A percentile compares a stretch with the other conserved stretches of the same genome.
These are phyloP conservation scores for Clohesyomyces aquaticus DNA, from an alignment of 495 filamentous ascomycete genomes.

Conservation along the genomic window DNA sequence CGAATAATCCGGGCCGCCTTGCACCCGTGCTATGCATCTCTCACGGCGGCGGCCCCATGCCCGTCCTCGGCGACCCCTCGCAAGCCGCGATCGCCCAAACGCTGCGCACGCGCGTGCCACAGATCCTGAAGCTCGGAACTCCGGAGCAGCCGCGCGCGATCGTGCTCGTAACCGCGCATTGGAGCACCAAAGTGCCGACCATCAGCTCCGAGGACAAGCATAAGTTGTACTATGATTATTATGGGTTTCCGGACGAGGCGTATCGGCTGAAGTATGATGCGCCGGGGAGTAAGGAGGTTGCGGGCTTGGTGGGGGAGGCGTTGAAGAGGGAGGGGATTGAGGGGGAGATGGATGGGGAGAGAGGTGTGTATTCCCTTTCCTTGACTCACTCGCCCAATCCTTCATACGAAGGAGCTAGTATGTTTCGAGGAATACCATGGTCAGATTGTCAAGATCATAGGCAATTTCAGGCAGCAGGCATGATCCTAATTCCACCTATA, in stretches of 20 bases:
- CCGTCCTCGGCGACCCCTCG: constrained; percentile 48
- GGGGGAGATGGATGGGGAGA: constrained; percentile 35
- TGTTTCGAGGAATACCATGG: no score
- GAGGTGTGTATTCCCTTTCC: constrained; percentile 38
- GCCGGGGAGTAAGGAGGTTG: constrained; percentile 49
- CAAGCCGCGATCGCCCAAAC: constrained; percentile 45
- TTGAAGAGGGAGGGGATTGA: constrained; percentile 43
- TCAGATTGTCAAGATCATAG: no score
- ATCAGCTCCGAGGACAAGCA: constrained; percentile 47
- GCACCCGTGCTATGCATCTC: constrained; percentile 51
- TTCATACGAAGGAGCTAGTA: no score
- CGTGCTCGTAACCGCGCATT: constrained; percentile 52
- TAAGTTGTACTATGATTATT: constrained; percentile 51
- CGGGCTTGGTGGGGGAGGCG: constrained; percentile 41
- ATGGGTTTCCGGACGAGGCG: constrained; percentile 48
- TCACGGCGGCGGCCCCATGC: constrained; percentile 52
- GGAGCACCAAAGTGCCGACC: constrained; percentile 44
- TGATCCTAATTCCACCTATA: no score
- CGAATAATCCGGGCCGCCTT: constrained; percentile 34
- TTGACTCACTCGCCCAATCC: no score
- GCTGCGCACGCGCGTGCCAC: constrained; percentile 45
- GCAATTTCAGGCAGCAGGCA: no score
- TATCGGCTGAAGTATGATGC: constrained; percentile 51
- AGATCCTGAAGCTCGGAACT: constrained; percentile 47
- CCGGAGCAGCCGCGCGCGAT: constrained; percentile 48